Conservation (phyloP, 352 stramenopile species). For the Phytophthora constricta region DNA sequence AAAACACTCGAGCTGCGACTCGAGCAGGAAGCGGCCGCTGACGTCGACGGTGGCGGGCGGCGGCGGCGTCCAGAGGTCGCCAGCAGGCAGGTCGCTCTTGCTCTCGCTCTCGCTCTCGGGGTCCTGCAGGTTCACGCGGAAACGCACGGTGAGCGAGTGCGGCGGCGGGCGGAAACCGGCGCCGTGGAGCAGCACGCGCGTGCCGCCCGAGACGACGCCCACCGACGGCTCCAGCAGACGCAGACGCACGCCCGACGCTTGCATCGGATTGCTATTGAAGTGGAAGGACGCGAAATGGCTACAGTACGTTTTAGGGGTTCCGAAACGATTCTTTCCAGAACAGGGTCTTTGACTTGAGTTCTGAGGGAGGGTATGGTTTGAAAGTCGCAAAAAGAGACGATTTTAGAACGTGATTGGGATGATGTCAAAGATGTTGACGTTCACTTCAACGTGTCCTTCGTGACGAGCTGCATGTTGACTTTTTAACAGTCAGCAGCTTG, state of each 20-base stretch:
- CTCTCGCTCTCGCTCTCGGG: slow-evolving; percentile 1
- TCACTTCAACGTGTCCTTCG: too few species aligned
- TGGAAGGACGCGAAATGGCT: neutral
- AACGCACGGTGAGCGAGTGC: slow-evolving; percentile 73
- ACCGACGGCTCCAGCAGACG: slow-evolving; percentile 59
- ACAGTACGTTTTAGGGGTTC: too few species aligned
- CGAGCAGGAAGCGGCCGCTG: slow-evolving; percentile 50
- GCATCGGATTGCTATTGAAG: too few species aligned
- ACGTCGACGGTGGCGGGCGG: slow-evolving; percentile 43
- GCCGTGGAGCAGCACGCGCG: slow-evolving; percentile 63
- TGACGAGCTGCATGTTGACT: too few species aligned
- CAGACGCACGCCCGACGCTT: slow-evolving; percentile 42
- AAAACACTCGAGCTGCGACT: slow-evolving; percentile 68
- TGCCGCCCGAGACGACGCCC: slow-evolving; percentile 54
- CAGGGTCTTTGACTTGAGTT: too few species aligned
- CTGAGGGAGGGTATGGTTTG: too few species aligned
- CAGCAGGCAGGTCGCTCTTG: neutral
- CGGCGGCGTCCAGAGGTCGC: slow-evolving; percentile 5
- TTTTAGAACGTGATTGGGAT: too few species aligned
- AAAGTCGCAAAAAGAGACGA: too few species aligned
- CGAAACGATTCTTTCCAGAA: too few species aligned
- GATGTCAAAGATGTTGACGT: too few species aligned
- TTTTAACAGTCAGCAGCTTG: too few species aligned
- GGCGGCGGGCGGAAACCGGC: slow-evolving; percentile 61
- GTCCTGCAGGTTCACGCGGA: slow-evolving; percentile 43